Evolutionary conservation across 2,329 filamentous ascomycete genomes (phyloP), one percentile per base, ranked within the genome.

Genomic region (Talaromyces sp.): DNA sequence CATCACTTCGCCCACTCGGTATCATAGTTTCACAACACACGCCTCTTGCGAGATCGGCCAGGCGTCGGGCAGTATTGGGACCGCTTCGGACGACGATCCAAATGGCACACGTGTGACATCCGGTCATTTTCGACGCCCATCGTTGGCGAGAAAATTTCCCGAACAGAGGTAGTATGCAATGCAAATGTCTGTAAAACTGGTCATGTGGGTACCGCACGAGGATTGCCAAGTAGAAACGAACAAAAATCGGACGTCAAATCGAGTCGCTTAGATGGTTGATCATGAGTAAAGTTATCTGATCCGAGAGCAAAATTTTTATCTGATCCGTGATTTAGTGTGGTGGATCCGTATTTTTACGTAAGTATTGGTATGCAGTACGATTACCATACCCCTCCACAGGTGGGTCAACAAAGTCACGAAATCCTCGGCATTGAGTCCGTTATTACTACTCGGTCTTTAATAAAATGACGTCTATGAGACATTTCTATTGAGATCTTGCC

Each of bases 301-400:
- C 59, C 45, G 75, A 41, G 68, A 69, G 39, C 65, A 69, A 47
- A 71, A 71, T 15, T 56, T 56, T 70, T 73, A 65, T 65, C 63
- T 41, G 65, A 60, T 22, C 41, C 10, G 39, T 43, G 31, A 56
- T 56, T 56, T 56, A 56, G 52, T 37, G n/a, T 10, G 31, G 33
- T 56, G 52, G 52, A 33, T 9, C 52, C 8, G 52, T 56, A 56
- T 39, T 19, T 6, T 11, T 66, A 62, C 35, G 19, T 2, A 7
- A n/a, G 39, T 2, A 25, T 17, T 4, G 5, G n/a, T 7, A 3
- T 37, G 37, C 3, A 5, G 22, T 35, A 56, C 27, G n/a, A 6
- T 35, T 56, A 15, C 50, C 17, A 13, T 3, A 4, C 35, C 15
- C 8, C n/a, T 11, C 9, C 2, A 10, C 2, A 10, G 11, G 13